phyloP scores from a whole-genome alignment of 176 grass and related monocot species.

The Urochloa ruziziensis region DNA sequence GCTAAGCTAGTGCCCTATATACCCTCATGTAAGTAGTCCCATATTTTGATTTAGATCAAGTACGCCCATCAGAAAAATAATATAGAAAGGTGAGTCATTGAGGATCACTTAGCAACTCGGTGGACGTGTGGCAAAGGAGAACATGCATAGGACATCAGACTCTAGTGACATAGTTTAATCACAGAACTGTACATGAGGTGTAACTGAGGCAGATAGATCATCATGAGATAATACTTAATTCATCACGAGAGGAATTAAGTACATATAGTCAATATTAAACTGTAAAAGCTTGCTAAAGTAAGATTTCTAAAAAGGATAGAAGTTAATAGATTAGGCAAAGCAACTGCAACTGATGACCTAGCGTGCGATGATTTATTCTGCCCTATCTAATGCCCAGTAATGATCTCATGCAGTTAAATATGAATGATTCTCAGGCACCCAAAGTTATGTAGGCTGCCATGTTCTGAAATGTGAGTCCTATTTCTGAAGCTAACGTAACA shows the following conservation, averaged over 20 bases:
- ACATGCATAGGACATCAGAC: slow-evolving; percentile 34
- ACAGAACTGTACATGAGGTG: slow-evolving; percentile 26
- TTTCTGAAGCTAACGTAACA: slow-evolving; percentile 21
- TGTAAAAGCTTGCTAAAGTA: slow-evolving; percentile 36
- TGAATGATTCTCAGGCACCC: slow-evolving; percentile 15
- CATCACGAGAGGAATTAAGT: slow-evolving; percentile 43
- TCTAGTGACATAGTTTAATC: slow-evolving; percentile 45
- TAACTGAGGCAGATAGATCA: slow-evolving; percentile 27
- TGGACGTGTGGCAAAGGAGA: slow-evolving; percentile 40
- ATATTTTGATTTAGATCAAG: slow-evolving; percentile 34
- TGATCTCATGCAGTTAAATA: slow-evolving; percentile 35
- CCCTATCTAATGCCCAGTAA: slow-evolving; percentile 7
- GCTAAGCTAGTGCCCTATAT: slow-evolving; percentile 30
- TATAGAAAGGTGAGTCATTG: slow-evolving; percentile 26
- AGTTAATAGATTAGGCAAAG: slow-evolving; percentile 46
- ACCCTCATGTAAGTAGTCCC: slow-evolving; percentile 20
- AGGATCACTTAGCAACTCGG: slow-evolving; percentile 16
- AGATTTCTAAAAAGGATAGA: slow-evolving; percentile 43
- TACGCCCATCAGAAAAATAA: slow-evolving; percentile 19
- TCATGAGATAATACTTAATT: slow-evolving; percentile 32
- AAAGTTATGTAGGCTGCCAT: slow-evolving; percentile 5
- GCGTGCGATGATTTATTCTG: slow-evolving; percentile 44
- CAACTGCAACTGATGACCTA: slow-evolving; percentile 23
- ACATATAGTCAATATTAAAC: slow-evolving; percentile 27
- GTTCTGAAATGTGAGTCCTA: slow-evolving; percentile 7